Conservation (phyloP, 345 rosid species). For the Pistacia atlantica region DNA sequence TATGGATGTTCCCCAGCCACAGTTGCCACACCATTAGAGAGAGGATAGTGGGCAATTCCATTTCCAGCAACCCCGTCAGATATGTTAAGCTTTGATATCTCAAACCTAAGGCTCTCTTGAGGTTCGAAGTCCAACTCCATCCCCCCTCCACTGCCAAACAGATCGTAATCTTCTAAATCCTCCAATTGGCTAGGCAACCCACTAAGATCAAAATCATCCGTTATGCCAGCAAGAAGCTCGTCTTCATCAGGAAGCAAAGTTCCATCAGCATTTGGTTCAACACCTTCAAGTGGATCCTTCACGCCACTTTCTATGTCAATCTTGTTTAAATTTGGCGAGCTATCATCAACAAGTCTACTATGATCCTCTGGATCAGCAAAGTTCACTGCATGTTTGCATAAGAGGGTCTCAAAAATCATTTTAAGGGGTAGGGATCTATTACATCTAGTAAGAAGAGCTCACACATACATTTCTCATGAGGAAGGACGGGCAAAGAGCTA, state of each 20-base stretch:
- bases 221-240: constrained; percentile 85
- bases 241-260: constrained; percentile 77
- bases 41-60: constrained; percentile 46
- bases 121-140: constrained; percentile 78
- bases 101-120: constrained; percentile 49
- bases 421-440: neutral
- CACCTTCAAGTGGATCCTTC: constrained; percentile 52
- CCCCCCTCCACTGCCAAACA: constrained; percentile 86
- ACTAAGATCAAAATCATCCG: constrained; percentile 71
- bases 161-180: constrained; percentile 82
- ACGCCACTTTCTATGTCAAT: constrained; percentile 46
- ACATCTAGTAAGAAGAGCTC: constrained; percentile 14
- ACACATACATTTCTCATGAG: constrained; percentile 67
- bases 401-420: constrained; percentile 16
- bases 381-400: constrained; percentile 57
- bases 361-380: constrained; percentile 48
- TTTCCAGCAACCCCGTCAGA: constrained; percentile 55
- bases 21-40: constrained; percentile 65
- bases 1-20: constrained; percentile 92
- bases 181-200: constrained; percentile 64
- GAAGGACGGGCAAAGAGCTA: constrained; percentile 80
- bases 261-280: constrained; percentile 52
- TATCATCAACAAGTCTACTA: constrained; percentile 51
- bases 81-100: constrained; percentile 50
- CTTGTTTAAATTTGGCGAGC: constrained; percentile 48